Base-by-base conservation (phyloP, 1,139 yeast genomes). In the Sugiyamaella neomexicana region DNA sequence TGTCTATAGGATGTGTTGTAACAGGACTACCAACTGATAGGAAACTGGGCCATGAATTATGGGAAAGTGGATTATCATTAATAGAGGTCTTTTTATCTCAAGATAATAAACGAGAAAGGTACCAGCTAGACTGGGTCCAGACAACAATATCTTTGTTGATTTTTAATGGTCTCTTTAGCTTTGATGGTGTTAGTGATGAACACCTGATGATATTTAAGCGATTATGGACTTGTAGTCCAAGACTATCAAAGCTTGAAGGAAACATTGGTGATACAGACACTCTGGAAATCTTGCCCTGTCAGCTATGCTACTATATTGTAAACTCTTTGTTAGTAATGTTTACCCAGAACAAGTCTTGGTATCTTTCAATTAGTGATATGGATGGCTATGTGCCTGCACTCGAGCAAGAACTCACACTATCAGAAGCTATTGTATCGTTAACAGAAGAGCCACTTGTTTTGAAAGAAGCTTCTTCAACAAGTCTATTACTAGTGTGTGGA, bases 11-110 rank as follows among this genome's bases (percentile, higher is more conserved):
- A 3, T 53, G 56, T 36, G 44, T 53, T 20, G 48, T 46, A 10
- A 53, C 56, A 12, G 56, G 56, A 10, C 36, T 53, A 16, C 46
- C 51, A 2, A 52, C 49, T 23, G 56, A 53, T 46, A 31, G 45
- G 12, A 39, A 53, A 12, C 16, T 53, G 13, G 56, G 56, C 5
- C 44, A 48, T n/a, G 54, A 53, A 23, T 31, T 53, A 17, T 53
- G 56, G 56, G 54, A 50, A 15, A 45, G 54, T 20, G 54, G 56
- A n/a, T 16, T 36, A 31, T 42, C 54, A 17, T 23, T 53, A 9
- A 44, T 53, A 2, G 53, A 50, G 8, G 54, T 50, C 12, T 53
- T 53, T 16, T 31, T 53, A 36, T 39, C 54, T 12, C 44, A 53
- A 9, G 41, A 45, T n/a, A 45, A 41, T 17, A 45, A 41, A 13